Evolutionary conservation across 345 rosid genomes (phyloP), one percentile per base, ranked within the genome.

Genomic region (Cardiospermum halicacabum): DNA sequence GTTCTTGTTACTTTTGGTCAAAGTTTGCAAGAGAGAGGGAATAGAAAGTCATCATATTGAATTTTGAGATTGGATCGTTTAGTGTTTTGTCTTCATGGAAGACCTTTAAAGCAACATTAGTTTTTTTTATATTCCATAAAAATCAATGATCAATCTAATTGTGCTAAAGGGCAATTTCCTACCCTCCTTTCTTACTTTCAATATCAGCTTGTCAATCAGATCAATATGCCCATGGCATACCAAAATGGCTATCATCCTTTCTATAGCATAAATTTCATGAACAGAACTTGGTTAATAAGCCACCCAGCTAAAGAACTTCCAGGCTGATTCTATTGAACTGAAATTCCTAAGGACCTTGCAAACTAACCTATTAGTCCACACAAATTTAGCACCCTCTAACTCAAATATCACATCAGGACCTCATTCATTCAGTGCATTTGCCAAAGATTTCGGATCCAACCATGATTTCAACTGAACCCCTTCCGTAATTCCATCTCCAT

Each of bases 281-380:
- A 86, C 76, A 73, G 82, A 90, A 63, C 88, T 91, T 0, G 96
- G 92, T 73, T 88, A 97, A 80, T 49, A 73, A 43, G 89, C 88
- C 59, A 93, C 94, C 98, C 97, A 93, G 68, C 89, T 82, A 77
- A 93, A 93, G 84, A 90, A 88, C 58, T 69, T 73, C 98, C 98
- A 90, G 12, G 97, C 97, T 58, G 84, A 76, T 65, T 85, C 84
- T 11, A 84, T 75, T 12, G 90, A 86, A 31, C 54, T 86, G 64
- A 93, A 77, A 71, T 79, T 84, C 76, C 97, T 78, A 36, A 88
- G 85, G 80, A 90, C 76, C 82, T 86, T 90, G 76, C 96, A 86
- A 30, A 85, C 97, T 79, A 93, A 72, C 58, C 89, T 61, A 79
- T 76, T 83, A 11, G 96, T 90, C 98, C 97, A 93, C 22, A 90